These are phyloP conservation scores for Dictyophora rubrovolvata DNA, from an alignment of 768 basidiomycete species.

Conservation along the genomic window DNA sequence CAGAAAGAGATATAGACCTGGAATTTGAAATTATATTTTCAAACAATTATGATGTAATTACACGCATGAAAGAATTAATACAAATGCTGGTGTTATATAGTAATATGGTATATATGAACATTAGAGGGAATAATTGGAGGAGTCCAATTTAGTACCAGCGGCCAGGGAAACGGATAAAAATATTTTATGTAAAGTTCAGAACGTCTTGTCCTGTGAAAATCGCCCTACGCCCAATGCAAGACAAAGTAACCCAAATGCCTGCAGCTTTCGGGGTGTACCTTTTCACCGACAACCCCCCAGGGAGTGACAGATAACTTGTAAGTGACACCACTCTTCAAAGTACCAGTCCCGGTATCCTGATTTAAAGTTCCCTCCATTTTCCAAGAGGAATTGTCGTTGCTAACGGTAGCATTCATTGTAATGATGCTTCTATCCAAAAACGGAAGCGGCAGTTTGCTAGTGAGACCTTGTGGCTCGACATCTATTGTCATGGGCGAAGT, in stretches of 20 bases:
- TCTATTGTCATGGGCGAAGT: not conserved
- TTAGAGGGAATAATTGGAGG: not conserved
- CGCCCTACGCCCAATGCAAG: not conserved
- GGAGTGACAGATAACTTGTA: conserved; percentile 1
- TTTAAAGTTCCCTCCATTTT: conserved; percentile 1
- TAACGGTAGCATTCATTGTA: not conserved
- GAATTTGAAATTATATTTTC: too few species aligned
- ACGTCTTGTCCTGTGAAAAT: not conserved
- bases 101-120: not conserved
- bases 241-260: conserved; percentile 8
- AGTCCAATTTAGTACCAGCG: not conserved
- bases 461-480: conserved; percentile 2
- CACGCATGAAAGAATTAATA: not conserved
- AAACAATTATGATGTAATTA: not conserved
- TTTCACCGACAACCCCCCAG: conserved; percentile 2
- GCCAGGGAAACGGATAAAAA: not conserved
- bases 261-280: not conserved
- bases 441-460: not conserved
- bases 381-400: not conserved
- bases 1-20: too few species aligned
- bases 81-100: not conserved
- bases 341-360: not conserved
- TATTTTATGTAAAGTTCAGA: not conserved
- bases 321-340: not conserved
- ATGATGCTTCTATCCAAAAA: conserved; percentile 2